Base-by-base conservation (phyloP, 1,139 yeast species). In the Yamadazyma jaroonii region DNA sequence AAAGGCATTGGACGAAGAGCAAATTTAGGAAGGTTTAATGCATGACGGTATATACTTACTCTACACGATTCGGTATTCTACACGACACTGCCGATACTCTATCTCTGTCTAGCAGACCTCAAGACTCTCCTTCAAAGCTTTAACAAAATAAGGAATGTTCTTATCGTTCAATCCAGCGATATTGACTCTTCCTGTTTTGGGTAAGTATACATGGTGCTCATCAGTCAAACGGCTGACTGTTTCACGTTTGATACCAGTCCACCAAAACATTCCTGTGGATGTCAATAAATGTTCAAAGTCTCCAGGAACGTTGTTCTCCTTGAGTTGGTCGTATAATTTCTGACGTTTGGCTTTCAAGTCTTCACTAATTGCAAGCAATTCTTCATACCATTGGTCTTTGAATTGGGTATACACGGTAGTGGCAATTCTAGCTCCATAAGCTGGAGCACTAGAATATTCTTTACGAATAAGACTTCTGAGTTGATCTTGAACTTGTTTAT, bases 361-460 rank as follows among this genome's bases (percentile, higher is more conserved):
- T 9, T 39, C 35, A 17, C 62, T 52, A 23, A 63, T 55, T 7
- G 43, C 50, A 11, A 35, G 28, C 15, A 67, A 62, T 36, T 66
- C 66, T 28, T 54, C 38, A 31, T 52, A 50, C 73, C 73, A 67
- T 29, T 50, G 43, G 20, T 47, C 34, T 22, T 46, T 38, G 38
- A 64, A 53, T 27, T 56, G 51, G 4, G 46, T 50, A 23, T 54
- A 44, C 25, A 44, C 44, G 42, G 59, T 46, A 23, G 59, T 37
- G 4, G 68, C 67, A 10, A 67, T 49, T 38, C 72, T 50, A 22
- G 73, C 70, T 21, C 73, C 73, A 43, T 54, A 67, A 5, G 74
- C 72, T 8, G 74, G 72, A 7, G 72, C 70, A 53, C 66, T 65
- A 17, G 73, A 67, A 40, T 64, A 59, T 47, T 63, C 69, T 28